Base-by-base conservation (phyloP, 371 early-diverging fungal genomes). In the Mucor saturninus region DNA sequence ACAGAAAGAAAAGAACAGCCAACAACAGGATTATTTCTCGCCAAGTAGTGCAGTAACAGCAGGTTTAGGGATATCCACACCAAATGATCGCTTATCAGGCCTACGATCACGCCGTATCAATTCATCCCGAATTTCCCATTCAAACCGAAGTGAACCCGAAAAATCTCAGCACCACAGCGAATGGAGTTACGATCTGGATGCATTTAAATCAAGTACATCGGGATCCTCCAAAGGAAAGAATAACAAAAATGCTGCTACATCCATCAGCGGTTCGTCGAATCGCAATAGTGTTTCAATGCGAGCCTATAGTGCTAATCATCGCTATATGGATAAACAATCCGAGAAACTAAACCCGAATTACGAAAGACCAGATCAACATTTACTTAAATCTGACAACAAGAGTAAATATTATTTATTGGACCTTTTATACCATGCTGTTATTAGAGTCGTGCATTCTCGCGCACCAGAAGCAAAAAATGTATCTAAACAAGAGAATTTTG, bases 41-140 rank as follows among this genome's bases (percentile, higher is more conserved):
- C 21, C 53, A 57, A 21, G 61, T 76, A 14, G 77, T 75, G 55
- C 75, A 73, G 67, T 80, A 14, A 76, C 77, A 32, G 73, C 72
- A 29, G 77, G 80, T 4, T 58, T 80, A 29, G 76, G 77, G 5
- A 74, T 74, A 11, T 62, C 65, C 0, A 55, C 67, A 2, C 59
- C 61, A 5, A 55, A 57, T 3, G 49, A 59, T 28, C 56, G 56
- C 31, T 35, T 32, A 35, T 32, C 35, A 10, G 68, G 68, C n/a
- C 42, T 68, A 21, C 42, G 64, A 31, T 53, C 56, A 32, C 57
- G 68, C 5, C 54, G 63, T 35, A 29, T 26, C 11, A 59, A 54
- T n/a, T 53, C 59, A 5, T 52, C 59, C 10, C 59, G 59, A 15
- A 26, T 58, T 29, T 57, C 55, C 2, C 54, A 59, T 15, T 58